Conservation (phyloP, 306 rosid species). For the Oxytropis ochrocephala region DNA sequence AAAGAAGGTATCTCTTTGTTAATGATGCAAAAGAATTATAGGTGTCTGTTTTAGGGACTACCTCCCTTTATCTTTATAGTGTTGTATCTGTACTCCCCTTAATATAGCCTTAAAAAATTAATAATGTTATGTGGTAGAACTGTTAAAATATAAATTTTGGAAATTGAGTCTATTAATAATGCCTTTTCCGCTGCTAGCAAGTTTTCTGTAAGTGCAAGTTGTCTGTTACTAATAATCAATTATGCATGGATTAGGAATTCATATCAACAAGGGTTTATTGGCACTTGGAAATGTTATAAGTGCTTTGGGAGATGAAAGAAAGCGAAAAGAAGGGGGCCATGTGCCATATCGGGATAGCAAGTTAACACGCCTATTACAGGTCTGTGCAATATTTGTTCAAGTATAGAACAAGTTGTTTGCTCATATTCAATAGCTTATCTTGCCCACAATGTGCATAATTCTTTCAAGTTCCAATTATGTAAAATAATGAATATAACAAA, state of each 20-base stretch:
- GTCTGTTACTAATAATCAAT: neutral
- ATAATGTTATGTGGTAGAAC: neutral
- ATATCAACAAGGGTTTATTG: constrained; percentile 86
- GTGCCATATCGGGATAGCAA: constrained; percentile 99
- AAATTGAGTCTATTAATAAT: neutral
- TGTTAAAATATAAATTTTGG: neutral
- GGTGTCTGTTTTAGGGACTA: neutral
- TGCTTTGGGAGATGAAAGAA: constrained; percentile 96
- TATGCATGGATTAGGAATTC: constrained; percentile 59
- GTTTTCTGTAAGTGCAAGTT: constrained; percentile 5
- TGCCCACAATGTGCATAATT: neutral
- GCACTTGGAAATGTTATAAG: constrained; percentile 97
- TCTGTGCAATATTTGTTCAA: constrained; percentile 16
- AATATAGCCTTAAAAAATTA: neutral
- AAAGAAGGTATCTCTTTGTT: constrained; percentile 68
- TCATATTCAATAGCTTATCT: neutral
- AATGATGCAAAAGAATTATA: neutral
- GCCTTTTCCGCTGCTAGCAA: neutral
- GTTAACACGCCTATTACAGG: constrained; percentile 91
- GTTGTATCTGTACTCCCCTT: too few species aligned
- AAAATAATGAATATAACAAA: neutral
- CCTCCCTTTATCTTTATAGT: too few species aligned
- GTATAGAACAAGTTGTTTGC: neutral
- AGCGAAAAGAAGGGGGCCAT: constrained; percentile 92
- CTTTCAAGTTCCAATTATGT: neutral